These are phyloP conservation scores for Tritrichomonas musculus DNA, from an alignment of 208 protist species.

Conservation along the genomic window DNA sequence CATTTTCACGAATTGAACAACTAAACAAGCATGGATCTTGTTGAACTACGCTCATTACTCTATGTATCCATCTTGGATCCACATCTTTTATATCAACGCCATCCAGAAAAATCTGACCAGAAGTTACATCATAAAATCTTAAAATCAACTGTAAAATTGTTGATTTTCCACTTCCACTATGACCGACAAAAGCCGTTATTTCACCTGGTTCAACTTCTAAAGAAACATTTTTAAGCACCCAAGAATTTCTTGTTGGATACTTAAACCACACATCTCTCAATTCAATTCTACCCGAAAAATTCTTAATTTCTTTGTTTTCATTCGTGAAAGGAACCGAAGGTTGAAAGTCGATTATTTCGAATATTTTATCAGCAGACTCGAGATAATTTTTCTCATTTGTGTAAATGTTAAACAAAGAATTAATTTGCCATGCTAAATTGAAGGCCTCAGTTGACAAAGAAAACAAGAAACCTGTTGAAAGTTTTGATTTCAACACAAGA, in stretches of 20 bases:
- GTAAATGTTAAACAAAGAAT: neutral
- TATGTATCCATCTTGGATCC: conserved; percentile 66
- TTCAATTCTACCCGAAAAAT: neutral
- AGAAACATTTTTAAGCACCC: conserved; percentile 37
- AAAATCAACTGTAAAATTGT: conserved; percentile 65
- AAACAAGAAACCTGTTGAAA: neutral
- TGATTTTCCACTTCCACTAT: conserved; percentile 40
- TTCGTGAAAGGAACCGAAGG: neutral
- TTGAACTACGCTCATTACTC: conserved; percentile 76
- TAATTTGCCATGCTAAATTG: neutral
- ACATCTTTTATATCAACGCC: conserved; percentile 69
- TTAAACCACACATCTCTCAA: conserved; percentile 14
- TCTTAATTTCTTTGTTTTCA: neutral
- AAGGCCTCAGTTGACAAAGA: neutral
- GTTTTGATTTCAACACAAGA: neutral
- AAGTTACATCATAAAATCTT: conserved; percentile 78
- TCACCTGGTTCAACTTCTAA: conserved; percentile 39
- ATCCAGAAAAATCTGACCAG: conserved; percentile 74
- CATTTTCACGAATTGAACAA: conserved; percentile 50
- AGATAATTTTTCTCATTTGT: neutral
- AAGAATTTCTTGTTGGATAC: neutral
- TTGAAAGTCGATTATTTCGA: neutral
- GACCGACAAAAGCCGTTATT: conserved; percentile 43
- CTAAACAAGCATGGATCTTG: conserved; percentile 86
- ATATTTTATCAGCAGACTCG: no score